Conservation (phyloP, 2,329 filamentous ascomycete genomes). For the Fusarium oligoseptatum region DNA sequence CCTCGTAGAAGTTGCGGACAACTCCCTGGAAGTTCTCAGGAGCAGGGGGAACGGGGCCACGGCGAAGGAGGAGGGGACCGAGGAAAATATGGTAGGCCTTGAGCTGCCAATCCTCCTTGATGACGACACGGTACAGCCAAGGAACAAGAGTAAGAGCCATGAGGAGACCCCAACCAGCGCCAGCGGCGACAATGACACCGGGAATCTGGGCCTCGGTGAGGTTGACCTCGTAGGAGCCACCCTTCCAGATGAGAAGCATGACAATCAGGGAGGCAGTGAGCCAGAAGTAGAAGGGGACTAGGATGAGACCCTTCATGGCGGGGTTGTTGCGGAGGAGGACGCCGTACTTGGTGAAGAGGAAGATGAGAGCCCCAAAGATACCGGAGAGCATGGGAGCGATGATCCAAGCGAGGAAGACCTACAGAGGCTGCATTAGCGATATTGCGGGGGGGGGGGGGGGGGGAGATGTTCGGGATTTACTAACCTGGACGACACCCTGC, state of each 20-base stretch:
- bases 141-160: constrained; percentile 68
- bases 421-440: constrained; percentile 52
- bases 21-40: constrained; percentile 58
- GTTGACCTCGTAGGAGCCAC: constrained; percentile 59
- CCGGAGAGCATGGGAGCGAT: constrained; percentile 70
- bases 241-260: constrained; percentile 73
- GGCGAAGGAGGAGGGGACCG: constrained; percentile 66
- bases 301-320: constrained; percentile 64
- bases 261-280: constrained; percentile 66
- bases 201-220: constrained; percentile 63
- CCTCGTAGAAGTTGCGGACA: constrained; percentile 69
- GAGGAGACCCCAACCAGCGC: constrained; percentile 63
- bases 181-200: constrained; percentile 67
- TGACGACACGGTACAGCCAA: constrained; percentile 69
- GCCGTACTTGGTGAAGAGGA: constrained; percentile 68
- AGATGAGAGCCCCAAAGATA: constrained; percentile 66
- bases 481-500: constrained; percentile 65
- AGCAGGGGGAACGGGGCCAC: constrained; percentile 52
- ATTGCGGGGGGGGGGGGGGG: not conserved
- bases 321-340: constrained; percentile 68
- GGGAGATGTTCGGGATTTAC: not conserved
- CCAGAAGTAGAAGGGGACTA: constrained; percentile 70
- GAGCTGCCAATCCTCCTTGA: constrained; percentile 72
- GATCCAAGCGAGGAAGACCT: constrained; percentile 72
- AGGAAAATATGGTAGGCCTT: constrained; percentile 66